Conservation (phyloP, 2,329 filamentous ascomycete genomes). For the Trichophyton equinum region DNA sequence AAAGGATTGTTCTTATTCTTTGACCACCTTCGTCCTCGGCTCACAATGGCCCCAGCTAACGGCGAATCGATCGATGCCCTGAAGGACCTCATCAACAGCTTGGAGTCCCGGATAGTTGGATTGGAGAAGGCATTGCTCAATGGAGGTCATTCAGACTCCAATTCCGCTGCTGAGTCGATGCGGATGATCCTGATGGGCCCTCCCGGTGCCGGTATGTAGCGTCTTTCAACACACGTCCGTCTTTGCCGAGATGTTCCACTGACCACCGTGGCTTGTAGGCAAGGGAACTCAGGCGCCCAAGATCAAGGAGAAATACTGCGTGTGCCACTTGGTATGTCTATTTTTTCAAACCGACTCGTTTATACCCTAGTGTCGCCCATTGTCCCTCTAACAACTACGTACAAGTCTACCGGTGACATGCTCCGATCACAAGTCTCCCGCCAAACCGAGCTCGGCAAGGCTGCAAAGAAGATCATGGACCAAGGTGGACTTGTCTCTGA, state of each 20-base stretch:
- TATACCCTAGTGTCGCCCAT: not conserved
- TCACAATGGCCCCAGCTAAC: slow-evolving; percentile 75
- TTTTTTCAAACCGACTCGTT: not conserved
- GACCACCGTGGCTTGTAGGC: slow-evolving; percentile 42
- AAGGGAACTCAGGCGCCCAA: slow-evolving; percentile 97
- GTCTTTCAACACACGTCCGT: slow-evolving; percentile 1
- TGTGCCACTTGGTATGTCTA: slow-evolving; percentile 78
- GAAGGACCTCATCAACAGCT: slow-evolving; percentile 67
- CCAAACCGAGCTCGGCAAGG: slow-evolving; percentile 85
- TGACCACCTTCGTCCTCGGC: slow-evolving; percentile 7
- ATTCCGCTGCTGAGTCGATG: slow-evolving; percentile 51
- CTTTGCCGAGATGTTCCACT: slow-evolving; percentile 5
- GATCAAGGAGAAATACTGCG: slow-evolving; percentile 95
- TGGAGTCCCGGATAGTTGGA: slow-evolving; percentile 75
- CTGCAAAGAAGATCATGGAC: slow-evolving; percentile 99
- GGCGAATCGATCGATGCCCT: slow-evolving; percentile 69
- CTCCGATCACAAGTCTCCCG: slow-evolving; percentile 94
- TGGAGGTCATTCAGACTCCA: slow-evolving; percentile 39
- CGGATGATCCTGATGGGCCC: slow-evolving; percentile 97
- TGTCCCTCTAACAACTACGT: not conserved
- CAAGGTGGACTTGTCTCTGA: slow-evolving; percentile 94
- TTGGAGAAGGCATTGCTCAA: slow-evolving; percentile 60
- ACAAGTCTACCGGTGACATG: slow-evolving; percentile 94
- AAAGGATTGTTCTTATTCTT: not conserved
- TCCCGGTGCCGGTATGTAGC: slow-evolving; percentile 74